Evolutionary conservation across 2,329 filamentous ascomycete genomes (phyloP), one percentile per base, ranked within the genome.

Genomic region (Aspergillus novoparasiticus): DNA sequence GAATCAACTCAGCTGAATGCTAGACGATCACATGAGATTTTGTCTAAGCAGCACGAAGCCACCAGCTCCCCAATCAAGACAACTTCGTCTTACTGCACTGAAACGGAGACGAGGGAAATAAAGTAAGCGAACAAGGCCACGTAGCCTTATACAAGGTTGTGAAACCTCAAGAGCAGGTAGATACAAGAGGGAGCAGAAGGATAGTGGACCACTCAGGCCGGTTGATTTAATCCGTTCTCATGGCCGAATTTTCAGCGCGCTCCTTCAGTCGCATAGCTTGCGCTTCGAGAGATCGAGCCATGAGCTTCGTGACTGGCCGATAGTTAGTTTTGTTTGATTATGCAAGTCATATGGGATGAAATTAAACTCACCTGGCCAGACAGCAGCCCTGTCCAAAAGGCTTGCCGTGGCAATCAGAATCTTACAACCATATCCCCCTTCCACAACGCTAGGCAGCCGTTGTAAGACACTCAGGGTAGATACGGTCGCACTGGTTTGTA

Each of bases 331-430:
- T 11, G 21, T 32, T 72, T 58, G 43, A 19, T 6, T 45, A 58
- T 43, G 39, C 23, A 23, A 34, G 57, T 39, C 8, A 46, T 6
- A 46, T 36, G 11, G n/a, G 3, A 14, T 54, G 56, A 41, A 9
- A 21, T 16, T 23, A 21, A 60, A 63, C 88, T 84, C 81, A 94
- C 91, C 90, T 76, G 94, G 94, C 94, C 95, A 99, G 32, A 97
- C 92, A 68, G 92, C 90, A 66, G 92, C 91, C 79, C 93, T 93
- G 69, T 94, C 91, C 66, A 98, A 85, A 85, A 96, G 91, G 79
- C 92, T 90, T 55, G 93, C 92, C 66, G 92, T 95, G 60, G 95
- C 86, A 72, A 91, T 87, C 71, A 97, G 81, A 55, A 97, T 88
- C 81, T 94, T 95, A 65, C 90, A 90, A 30, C 92, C 93, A 75